Base-by-base conservation (phyloP, 2,329 filamentous ascomycete species). In the Hypoxylon sp. region DNA sequence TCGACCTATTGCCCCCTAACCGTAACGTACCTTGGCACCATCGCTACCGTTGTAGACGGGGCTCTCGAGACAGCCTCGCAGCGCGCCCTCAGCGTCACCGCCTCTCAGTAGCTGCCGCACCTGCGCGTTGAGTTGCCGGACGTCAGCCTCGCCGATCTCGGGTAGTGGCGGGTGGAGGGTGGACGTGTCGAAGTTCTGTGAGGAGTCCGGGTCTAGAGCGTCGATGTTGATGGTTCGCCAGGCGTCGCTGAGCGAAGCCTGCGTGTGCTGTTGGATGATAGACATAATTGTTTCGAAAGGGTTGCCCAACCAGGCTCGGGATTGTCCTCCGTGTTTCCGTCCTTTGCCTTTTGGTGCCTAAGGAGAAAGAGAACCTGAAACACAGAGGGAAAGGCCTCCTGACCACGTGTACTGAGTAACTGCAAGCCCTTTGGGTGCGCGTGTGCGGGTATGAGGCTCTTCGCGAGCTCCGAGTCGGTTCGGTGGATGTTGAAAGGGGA, bases 191-290 rank as follows among this genome's bases (percentile, higher is more conserved):
- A 98, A 98, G 86, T 97, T 98, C 79, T 88, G 82, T 70, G 91
- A 87, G 72, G 93, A 95, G 79, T 98, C 94, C 62, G 94, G 92
- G 78, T 95, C 91, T 73, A 97, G 86, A 71, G 90, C 89, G 78
- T 97, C 94, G 78, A 97, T 91, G 85, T 97, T 93, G 85, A 97
- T 95, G 70, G 93, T 97, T 79, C 94, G 92, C 87, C 87, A 90
- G 75, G 86, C 85, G 71, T 90, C 87, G 78, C 81, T 81, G 57
- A 90, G 82, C 70, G 87, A 82, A 58, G 85, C 84, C 62, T 81
- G 79, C 52, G 84, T 86, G 79, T 88, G 84, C 76, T 89, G 86
- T 76, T 89, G 87, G 71, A 89, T 89, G 74, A 90, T 88, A 55
- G 87, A 90, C 87, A 90, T 89, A 11, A 17, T 34, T 39, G 43